Percentiles rank a stretch among this genome's conserved stretches.
These are phyloP conservation scores for Arthrobotrys megalospora DNA, from an alignment of 2,329 filamentous ascomycete genomes.

Conservation along the genomic window DNA sequence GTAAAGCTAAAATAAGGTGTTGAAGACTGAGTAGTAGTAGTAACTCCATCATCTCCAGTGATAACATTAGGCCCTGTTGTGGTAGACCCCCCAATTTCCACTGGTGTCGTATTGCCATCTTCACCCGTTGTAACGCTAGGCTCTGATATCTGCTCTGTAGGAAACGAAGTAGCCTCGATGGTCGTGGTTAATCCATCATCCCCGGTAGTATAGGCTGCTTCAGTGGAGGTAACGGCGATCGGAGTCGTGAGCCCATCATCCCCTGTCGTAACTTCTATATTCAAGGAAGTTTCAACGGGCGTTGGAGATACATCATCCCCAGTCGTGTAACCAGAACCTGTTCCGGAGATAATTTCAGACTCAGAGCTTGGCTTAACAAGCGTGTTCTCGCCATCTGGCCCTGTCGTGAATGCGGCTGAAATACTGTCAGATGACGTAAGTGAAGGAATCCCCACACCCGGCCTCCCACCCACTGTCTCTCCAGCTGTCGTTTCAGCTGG, in stretches of 20 bases:
- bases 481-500: neutral
- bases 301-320: neutral
- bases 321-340: neutral
- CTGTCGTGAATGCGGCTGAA: neutral
- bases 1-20: neutral
- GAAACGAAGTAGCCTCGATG: neutral
- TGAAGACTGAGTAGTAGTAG: neutral
- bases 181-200: neutral
- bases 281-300: neutral
- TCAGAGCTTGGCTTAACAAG: too few species aligned
- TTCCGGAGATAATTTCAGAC: neutral
- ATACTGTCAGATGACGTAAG: neutral
- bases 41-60: neutral
- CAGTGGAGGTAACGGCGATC: neutral
- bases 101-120: conserved; percentile 9
- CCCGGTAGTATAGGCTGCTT: neutral
- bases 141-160: neutral
- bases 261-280: neutral
- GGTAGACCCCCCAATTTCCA: neutral
- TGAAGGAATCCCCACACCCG: neutral
- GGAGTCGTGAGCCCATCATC: conserved; percentile 12
- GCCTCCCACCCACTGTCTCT: neutral
- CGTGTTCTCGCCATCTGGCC: neutral
- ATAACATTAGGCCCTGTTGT: neutral
- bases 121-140: neutral